Percentiles rank a stretch among this genome's conserved stretches.
These are phyloP conservation scores for Dryas drummondii DNA, from an alignment of 306 rosid genomes.

Conservation along the genomic window DNA sequence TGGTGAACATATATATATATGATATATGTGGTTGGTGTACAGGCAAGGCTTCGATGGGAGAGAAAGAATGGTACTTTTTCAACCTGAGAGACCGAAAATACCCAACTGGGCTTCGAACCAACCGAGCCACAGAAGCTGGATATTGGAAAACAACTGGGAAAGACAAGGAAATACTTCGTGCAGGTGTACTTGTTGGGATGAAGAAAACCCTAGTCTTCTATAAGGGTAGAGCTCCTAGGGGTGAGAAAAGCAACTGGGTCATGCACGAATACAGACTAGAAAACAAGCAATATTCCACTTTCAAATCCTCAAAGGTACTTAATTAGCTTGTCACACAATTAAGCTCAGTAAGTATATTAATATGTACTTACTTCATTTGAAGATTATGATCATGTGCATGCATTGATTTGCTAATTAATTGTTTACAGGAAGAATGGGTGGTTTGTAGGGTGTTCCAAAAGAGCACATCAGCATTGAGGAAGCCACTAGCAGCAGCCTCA, in stretches of 20 bases:
- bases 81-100: slow-evolving; percentile 78
- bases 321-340: no score
- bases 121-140: slow-evolving; percentile 87
- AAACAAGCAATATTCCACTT: slow-evolving; percentile 44
- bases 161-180: slow-evolving; percentile 69
- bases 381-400: no score
- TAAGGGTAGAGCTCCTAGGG: slow-evolving; percentile 92
- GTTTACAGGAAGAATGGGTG: slow-evolving; percentile 95
- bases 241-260: slow-evolving; percentile 94
- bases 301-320: slow-evolving; percentile 56
- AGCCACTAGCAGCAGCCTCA: slow-evolving; percentile 51
- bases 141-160: slow-evolving; percentile 98
- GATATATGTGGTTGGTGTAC: neutral
- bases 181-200: slow-evolving; percentile 69
- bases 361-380: no score
- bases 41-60: slow-evolving; percentile 92
- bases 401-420: no score
- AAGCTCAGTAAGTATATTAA: no score
- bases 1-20: no score
- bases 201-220: slow-evolving; percentile 96
- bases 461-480: slow-evolving; percentile 44
- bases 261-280: slow-evolving; percentile 88
- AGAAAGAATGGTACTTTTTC: slow-evolving; percentile 92
- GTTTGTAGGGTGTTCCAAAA: slow-evolving; percentile 91
- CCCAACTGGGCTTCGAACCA: slow-evolving; percentile 88